Base-by-base conservation (phyloP, 371 early-diverging fungal species). In the Apophysomyces sp. region DNA sequence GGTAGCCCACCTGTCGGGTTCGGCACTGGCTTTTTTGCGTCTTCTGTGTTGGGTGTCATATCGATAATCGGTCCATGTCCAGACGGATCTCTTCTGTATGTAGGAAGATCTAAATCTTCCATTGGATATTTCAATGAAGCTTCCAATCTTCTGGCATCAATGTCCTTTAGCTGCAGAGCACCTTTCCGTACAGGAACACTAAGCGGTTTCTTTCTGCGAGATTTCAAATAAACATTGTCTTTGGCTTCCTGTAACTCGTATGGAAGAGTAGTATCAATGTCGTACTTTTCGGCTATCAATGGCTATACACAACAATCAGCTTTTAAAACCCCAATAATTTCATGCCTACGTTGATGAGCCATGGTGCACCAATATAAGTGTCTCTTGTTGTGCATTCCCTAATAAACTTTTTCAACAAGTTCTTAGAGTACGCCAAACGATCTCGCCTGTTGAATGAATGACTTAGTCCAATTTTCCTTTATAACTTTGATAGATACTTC, bases 311-410 rank as follows among this genome's bases (percentile, higher is more conserved):
- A 11, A 37, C 36, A 18, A n/a, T 39, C 41, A 26, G 54, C 11
- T 34, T 30, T 11, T 0, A 32, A 34, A 21, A 30, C 32, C 27
- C 55, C 37, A 7, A 4, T 9, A 36, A 21, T 29, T 13, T n/a
- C 3, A 58, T 8, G 29, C 59, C 51, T 71, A 89, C 89, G 77
- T 82, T 77, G 57, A 91, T 80, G 21, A 86, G 57, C 88, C 89
- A 90, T n/a, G 91, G 91, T 18, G 90, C 86, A 9, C 89, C 89
- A 27, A 85, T 70, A 71, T 89, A 89, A 18, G 72, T 71, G 40
- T 91, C 92, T 58, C 85, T 89, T 6, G 72, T 66, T 11, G 88
- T 82, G 36, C 79, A 82, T 39, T 92, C 92, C 27, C 84, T 79
- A 28, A 93, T 78, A 60, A 85, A 91, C 62, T 85, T 85, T 60